Evolutionary conservation across 495 filamentous ascomycete genomes (phyloP).

Genomic region (Xylaria flabelliformis): DNA sequence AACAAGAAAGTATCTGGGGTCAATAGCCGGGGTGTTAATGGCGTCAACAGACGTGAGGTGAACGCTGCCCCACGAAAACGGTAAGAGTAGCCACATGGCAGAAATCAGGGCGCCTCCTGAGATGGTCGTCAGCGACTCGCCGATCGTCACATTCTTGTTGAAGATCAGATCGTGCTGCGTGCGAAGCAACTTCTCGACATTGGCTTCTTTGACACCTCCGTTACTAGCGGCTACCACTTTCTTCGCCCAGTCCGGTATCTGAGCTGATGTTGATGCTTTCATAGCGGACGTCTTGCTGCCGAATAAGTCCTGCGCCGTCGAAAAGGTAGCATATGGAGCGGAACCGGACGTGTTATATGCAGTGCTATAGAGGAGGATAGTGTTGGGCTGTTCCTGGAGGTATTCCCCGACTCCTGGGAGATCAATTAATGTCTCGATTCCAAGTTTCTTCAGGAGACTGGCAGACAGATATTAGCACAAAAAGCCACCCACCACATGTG

Average conservation of each 20-base stretch:
- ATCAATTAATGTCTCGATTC: slow-evolving; percentile 50
- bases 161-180: slow-evolving; percentile 54
- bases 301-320: slow-evolving; percentile 36
- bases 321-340: slow-evolving; percentile 44
- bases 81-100: slow-evolving; percentile 52
- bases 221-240: slow-evolving; percentile 39
- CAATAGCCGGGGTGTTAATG: slow-evolving; percentile 42
- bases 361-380: slow-evolving; percentile 27
- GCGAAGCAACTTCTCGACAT: slow-evolving; percentile 46
- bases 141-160: slow-evolving; percentile 49
- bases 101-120: slow-evolving; percentile 35
- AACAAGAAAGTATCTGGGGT: slow-evolving; percentile 42
- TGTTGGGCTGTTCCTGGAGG: slow-evolving; percentile 54
- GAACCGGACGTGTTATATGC: slow-evolving; percentile 28
- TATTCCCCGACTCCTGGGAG: slow-evolving; percentile 57
- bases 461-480: neutral
- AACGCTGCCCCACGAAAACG: slow-evolving; percentile 53
- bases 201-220: slow-evolving; percentile 34
- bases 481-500: neutral
- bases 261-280: slow-evolving; percentile 31
- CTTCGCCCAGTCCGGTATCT: slow-evolving; percentile 40
- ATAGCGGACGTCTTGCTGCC: slow-evolving; percentile 34
- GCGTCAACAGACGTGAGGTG: slow-evolving; percentile 48
- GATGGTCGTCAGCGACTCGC: slow-evolving; percentile 45
- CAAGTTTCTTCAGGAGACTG: slow-evolving; percentile 41